Conservation (phyloP, 2,329 filamentous ascomycete genomes). For the Nigrospora sphaerica region DNA sequence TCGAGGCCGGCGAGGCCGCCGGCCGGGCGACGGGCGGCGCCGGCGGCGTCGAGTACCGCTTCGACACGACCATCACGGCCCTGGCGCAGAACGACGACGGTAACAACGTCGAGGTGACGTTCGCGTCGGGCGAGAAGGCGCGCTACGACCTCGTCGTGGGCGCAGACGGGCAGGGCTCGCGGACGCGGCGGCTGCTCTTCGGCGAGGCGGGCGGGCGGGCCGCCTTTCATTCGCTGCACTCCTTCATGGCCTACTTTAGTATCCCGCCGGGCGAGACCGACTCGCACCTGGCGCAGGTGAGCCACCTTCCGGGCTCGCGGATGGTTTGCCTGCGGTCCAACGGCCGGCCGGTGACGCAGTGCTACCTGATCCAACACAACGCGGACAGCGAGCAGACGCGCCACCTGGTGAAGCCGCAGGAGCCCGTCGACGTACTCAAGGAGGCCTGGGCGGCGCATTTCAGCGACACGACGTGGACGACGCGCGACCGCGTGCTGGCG, state of each 20-base stretch:
- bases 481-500: conserved; percentile 8
- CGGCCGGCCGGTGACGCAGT: conserved; percentile 22
- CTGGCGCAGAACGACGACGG: conserved; percentile 23
- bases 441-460: conserved; percentile 20
- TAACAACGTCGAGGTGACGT: conserved; percentile 23
- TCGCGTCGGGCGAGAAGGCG: conserved; percentile 34
- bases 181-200: conserved; percentile 32
- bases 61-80: conserved; percentile 19
- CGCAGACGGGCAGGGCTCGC: conserved; percentile 46
- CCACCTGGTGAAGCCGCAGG: conserved; percentile 1
- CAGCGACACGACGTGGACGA: conserved; percentile 17
- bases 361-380: conserved; percentile 23
- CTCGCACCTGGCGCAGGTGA: conserved; percentile 22
- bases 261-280: conserved; percentile 20
- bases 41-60: conserved; percentile 21
- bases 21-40: conserved; percentile 8
- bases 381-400: conserved; percentile 1
- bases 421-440: conserved; percentile 12
- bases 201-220: conserved; percentile 16
- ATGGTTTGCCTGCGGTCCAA: conserved; percentile 29
- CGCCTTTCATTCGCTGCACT: conserved; percentile 18
- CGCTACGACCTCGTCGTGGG: conserved; percentile 46
- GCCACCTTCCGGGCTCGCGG: conserved; percentile 26
- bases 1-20: conserved; percentile 12
- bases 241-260: conserved; percentile 32